Percentiles rank a stretch among this genome's conserved stretches.
Evolutionary conservation across 352 stramenopile species (phyloP).

Genomic region (Elongisporangium undulatum): DNA sequence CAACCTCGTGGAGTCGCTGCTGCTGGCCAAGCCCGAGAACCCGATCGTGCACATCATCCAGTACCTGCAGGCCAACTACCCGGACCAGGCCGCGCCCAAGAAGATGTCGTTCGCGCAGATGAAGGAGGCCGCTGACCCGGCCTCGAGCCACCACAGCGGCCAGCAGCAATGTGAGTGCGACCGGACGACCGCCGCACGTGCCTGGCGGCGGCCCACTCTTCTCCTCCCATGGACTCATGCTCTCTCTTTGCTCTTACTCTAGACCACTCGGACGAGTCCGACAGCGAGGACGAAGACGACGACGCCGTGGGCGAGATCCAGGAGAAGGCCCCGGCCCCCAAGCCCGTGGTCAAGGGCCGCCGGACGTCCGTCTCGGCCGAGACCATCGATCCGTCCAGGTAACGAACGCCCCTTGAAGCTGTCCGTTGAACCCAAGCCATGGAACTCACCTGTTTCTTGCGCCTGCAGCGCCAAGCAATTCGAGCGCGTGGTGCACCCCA

Average conservation of each 20-base stretch:
- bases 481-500: slow-evolving; percentile 78
- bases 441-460: slow-evolving; percentile 5
- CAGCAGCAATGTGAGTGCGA: slow-evolving; percentile 8
- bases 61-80: slow-evolving; percentile 87
- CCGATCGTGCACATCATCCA: slow-evolving; percentile 87
- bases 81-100: slow-evolving; percentile 61
- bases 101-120: slow-evolving; percentile 18
- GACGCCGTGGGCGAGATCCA: slow-evolving; percentile 84
- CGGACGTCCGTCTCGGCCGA: slow-evolving; percentile 87
- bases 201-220: background rate
- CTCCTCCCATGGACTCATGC: background rate
- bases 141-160: slow-evolving; percentile 18
- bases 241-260: slow-evolving; percentile 6
- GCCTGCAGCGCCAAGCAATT: slow-evolving; percentile 65
- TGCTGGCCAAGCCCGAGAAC: slow-evolving; percentile 88
- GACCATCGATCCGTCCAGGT: slow-evolving; percentile 80
- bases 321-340: slow-evolving; percentile 42
- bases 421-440: background rate
- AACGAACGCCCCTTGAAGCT: background rate
- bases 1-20: slow-evolving; percentile 88
- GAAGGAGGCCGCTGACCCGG: slow-evolving; percentile 53
- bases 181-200: background rate
- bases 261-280: slow-evolving; percentile 85
- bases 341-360: slow-evolving; percentile 75
- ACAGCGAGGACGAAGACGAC: slow-evolving; percentile 86